These are phyloP conservation scores for Cochliopodium minus DNA, from an alignment of 208 protist genomes.

Conservation along the genomic window DNA sequence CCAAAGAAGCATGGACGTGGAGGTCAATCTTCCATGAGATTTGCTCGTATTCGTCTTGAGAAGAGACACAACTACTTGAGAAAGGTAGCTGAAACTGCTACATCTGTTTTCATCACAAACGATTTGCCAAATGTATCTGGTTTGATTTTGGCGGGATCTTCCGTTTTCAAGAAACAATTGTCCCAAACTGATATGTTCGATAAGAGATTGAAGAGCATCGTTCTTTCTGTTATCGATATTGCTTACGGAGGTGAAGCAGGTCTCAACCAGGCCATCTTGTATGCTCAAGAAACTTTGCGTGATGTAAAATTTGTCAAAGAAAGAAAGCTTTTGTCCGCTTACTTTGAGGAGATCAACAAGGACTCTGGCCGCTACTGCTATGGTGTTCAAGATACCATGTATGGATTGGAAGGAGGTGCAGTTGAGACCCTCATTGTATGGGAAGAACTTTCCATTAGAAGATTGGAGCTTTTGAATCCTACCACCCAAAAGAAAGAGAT, in stretches of 20 bases:
- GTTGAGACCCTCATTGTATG: slow-evolving; percentile 95
- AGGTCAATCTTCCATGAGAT: slow-evolving; percentile 98
- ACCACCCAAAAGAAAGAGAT: slow-evolving; percentile 38
- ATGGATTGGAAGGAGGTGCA: slow-evolving; percentile 85
- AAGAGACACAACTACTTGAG: slow-evolving; percentile 98
- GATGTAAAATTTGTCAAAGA: slow-evolving; percentile 98
- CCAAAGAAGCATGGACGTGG: slow-evolving; percentile 99
- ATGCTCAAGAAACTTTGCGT: slow-evolving; percentile 72
- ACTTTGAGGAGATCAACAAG: slow-evolving; percentile 93
- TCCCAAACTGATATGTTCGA: slow-evolving; percentile 88
- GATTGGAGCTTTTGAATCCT: slow-evolving; percentile 62
- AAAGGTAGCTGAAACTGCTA: slow-evolving; percentile 90
- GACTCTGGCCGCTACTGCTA: slow-evolving; percentile 97
- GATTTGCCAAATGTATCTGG: slow-evolving; percentile 92
- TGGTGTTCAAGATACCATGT: slow-evolving; percentile 85
- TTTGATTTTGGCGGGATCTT: slow-evolving; percentile 94
- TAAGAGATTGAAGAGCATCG: slow-evolving; percentile 78
- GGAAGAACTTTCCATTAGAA: slow-evolving; percentile 78
- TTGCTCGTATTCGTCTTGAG: slow-evolving; percentile 96
- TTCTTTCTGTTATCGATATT: slow-evolving; percentile 96
- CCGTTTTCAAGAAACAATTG: slow-evolving; percentile 98
- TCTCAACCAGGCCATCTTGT: slow-evolving; percentile 98
- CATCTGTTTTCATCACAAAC: slow-evolving; percentile 92
- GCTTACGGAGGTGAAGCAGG: slow-evolving; percentile 98
- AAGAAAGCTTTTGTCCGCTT: slow-evolving; percentile 92